Evolutionary conservation across 768 basidiomycete species (phyloP).

Genomic region (Trametes cubensis): DNA sequence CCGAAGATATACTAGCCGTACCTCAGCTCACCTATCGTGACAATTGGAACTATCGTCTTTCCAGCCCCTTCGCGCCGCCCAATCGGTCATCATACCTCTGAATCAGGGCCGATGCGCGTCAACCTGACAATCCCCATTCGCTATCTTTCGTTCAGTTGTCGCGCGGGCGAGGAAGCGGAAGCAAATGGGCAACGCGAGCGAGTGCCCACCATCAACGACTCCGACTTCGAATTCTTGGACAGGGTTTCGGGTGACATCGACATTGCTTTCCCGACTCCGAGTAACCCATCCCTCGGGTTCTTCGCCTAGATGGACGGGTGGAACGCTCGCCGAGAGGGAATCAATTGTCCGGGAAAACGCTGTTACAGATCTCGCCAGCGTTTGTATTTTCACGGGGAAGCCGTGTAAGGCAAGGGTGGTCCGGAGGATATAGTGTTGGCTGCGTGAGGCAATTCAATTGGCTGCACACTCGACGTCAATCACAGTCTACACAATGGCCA

Average conservation of each 20-base stretch:
- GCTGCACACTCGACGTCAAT: constrained; percentile 21
- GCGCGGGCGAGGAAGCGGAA: background rate
- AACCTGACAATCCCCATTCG: background rate
- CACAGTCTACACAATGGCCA: constrained; percentile 17
- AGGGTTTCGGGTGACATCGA: background rate
- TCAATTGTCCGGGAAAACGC: constrained; percentile 8
- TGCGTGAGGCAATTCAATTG: constrained; percentile 13
- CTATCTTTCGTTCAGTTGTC: background rate
- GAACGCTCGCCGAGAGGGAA: background rate
- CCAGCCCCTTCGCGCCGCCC: background rate
- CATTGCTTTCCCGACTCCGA: background rate
- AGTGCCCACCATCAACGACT: too few relatives aligned
- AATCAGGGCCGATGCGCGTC: constrained; percentile 12
- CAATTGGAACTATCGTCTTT: background rate
- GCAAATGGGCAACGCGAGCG: background rate
- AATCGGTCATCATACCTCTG: constrained; percentile 13
- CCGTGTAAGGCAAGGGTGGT: constrained; percentile 7
- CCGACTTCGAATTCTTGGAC: too few relatives aligned
- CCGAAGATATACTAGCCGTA: constrained; percentile 18
- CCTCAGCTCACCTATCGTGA: constrained; percentile 8
- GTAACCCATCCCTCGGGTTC: background rate
- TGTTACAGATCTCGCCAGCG: constrained; percentile 4
- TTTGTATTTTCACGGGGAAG: background rate
- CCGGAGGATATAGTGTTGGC: background rate
- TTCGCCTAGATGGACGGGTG: constrained; percentile 1